Evolutionary conservation across 1,139 yeast genomes (phyloP).

Genomic region (Suhomyces coccinellae): DNA sequence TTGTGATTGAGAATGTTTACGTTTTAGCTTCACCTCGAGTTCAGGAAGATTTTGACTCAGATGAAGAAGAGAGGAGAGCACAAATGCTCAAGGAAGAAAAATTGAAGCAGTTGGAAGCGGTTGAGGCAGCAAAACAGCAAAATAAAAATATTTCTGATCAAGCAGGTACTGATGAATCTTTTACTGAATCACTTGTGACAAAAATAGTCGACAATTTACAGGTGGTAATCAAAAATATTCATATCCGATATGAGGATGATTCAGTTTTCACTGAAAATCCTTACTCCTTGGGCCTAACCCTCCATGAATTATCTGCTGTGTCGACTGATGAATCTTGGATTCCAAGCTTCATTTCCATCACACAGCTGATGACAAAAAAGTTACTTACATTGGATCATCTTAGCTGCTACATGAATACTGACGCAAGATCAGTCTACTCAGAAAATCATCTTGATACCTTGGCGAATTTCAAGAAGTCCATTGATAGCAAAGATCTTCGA

Average conservation of each 20-base stretch:
- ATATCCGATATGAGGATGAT: slow-evolving; percentile 85
- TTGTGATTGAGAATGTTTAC: slow-evolving; percentile 85
- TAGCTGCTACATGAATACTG: slow-evolving; percentile 85
- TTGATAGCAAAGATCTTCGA: slow-evolving; percentile 24
- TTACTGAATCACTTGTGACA: slow-evolving; percentile 83
- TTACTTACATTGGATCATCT: slow-evolving; percentile 73
- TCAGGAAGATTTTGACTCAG: slow-evolving; percentile 54
- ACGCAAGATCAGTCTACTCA: slow-evolving; percentile 48
- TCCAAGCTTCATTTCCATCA: slow-evolving; percentile 78
- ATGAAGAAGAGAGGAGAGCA: slow-evolving; percentile 67
- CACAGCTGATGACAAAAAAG: slow-evolving; percentile 71
- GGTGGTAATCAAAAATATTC: slow-evolving; percentile 89
- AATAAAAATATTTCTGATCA: slow-evolving; percentile 44
- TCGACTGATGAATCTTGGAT: slow-evolving; percentile 86
- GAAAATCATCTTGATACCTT: slow-evolving; percentile 48
- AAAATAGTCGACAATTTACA: slow-evolving; percentile 93
- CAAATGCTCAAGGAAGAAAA: slow-evolving; percentile 65
- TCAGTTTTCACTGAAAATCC: slow-evolving; percentile 67
- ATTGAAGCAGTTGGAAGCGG: slow-evolving; percentile 66
- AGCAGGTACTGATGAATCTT: slow-evolving; percentile 61
- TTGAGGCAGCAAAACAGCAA: slow-evolving; percentile 47
- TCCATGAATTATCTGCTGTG: slow-evolving; percentile 86
- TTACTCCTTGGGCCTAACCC: slow-evolving; percentile 78
- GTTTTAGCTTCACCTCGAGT: slow-evolving; percentile 74
- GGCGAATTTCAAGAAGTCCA: slow-evolving; percentile 36